Conservation (phyloP, 164 flowering plant species). For the Nymphaea thermarum region DNA sequence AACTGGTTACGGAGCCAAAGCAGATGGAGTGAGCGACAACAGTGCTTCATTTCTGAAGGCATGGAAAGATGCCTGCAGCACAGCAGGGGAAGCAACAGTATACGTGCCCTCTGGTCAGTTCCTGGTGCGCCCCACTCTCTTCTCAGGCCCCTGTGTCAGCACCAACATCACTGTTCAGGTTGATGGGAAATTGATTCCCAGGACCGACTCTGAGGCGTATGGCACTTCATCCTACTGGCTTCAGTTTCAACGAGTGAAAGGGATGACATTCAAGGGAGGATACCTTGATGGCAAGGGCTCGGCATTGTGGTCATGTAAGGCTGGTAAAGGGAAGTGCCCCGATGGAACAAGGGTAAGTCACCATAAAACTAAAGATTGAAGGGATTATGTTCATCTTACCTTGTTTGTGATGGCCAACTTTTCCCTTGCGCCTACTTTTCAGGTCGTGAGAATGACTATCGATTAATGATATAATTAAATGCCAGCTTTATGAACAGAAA, state of each 20-base stretch:
- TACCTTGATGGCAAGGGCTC: neutral
- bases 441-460: too few species aligned
- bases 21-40: constrained; percentile 13
- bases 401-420: too few species aligned
- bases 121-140: constrained; percentile 10
- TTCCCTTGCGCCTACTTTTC: too few species aligned
- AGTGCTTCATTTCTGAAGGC: constrained; percentile 14
- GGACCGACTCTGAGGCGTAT: neutral
- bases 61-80: constrained; percentile 19
- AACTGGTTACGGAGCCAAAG: constrained; percentile 8
- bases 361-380: too few species aligned
- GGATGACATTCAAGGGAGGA: neutral
- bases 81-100: constrained; percentile 7
- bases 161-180: constrained; percentile 6
- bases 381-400: too few species aligned
- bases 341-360: neutral
- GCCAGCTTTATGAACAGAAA: too few species aligned
- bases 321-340: neutral
- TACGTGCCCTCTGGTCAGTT: constrained; percentile 17
- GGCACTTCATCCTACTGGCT: neutral
- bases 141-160: constrained; percentile 18
- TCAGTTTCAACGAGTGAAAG: neutral
- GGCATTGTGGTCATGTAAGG: neutral
- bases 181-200: neutral
- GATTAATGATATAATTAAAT: too few species aligned